A percentile compares a stretch with the other conserved stretches of the same genome.
Evolutionary conservation across 2,329 filamentous ascomycete species (phyloP).

Genomic region (Pseudocercospora crystallina): DNA sequence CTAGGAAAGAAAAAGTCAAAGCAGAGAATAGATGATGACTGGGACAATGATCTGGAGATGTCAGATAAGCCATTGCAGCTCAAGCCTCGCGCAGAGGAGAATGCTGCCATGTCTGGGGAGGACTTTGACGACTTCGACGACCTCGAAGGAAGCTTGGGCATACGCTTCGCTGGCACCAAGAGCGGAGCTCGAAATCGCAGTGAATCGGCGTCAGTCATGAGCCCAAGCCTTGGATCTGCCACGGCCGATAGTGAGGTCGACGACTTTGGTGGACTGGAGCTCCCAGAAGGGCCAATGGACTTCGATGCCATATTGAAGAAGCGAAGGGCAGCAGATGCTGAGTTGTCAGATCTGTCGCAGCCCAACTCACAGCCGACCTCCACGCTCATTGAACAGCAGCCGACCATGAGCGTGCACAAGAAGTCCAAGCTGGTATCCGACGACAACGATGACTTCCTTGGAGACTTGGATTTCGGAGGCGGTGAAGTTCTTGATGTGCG

Average conservation of each 20-base stretch:
- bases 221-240: conserved; percentile 88
- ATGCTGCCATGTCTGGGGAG: conserved; percentile 34
- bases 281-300: conserved; percentile 81
- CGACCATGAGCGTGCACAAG: conserved; percentile 38
- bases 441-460: conserved; percentile 72
- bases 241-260: conserved; percentile 96
- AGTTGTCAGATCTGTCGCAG: conserved; percentile 35
- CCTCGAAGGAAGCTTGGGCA: conserved; percentile 92
- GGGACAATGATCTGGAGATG: conserved; percentile 52
- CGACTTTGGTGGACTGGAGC: conserved; percentile 80
- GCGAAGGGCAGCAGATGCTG: conserved; percentile 56
- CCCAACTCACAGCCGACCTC: conserved; percentile 32
- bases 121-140: conserved; percentile 77
- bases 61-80: conserved; percentile 43
- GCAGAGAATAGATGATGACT: conserved; percentile 51
- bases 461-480: conserved; percentile 82
- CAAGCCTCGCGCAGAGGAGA: conserved; percentile 36
- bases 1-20: conserved; percentile 61
- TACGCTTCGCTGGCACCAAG: conserved; percentile 77
- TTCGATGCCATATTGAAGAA: conserved; percentile 76
- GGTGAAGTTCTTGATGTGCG: conserved; percentile 73
- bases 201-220: conserved; percentile 84
- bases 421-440: conserved; percentile 35
- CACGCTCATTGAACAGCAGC: conserved; percentile 34
- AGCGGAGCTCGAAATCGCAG: conserved; percentile 70